Conservation (phyloP, 805 yeast species). For the Candida xyloterini region DNA sequence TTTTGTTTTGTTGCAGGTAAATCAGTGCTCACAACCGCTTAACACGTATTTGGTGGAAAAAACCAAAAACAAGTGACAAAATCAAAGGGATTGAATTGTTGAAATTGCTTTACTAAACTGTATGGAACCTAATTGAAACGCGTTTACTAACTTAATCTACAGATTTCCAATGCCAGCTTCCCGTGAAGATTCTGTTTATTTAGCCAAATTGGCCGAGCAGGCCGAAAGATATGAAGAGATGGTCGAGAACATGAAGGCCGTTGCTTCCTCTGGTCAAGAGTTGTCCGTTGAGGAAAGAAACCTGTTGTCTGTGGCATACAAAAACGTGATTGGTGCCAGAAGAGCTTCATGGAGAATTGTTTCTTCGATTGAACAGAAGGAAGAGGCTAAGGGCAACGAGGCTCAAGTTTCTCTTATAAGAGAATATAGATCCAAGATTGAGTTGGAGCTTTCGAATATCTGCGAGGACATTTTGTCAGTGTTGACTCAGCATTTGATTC, state of each 20-base stretch:
- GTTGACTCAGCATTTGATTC: constrained; percentile 84
- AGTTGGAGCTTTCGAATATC: constrained; percentile 85
- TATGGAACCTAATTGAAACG: neutral
- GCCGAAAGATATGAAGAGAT: constrained; percentile 99
- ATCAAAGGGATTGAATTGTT: constrained; percentile 6
- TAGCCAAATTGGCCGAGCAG: constrained; percentile 98
- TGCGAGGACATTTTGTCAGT: constrained; percentile 92
- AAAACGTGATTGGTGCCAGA: constrained; percentile 97
- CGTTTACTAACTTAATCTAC: constrained; percentile 6
- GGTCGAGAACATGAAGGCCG: constrained; percentile 98
- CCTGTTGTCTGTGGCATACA: constrained; percentile 94
- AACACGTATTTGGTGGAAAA: constrained; percentile 12
- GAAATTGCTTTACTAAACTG: constrained; percentile 1
- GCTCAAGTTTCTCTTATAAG: constrained; percentile 85
- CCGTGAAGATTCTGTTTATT: constrained; percentile 97
- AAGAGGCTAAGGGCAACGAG: constrained; percentile 93
- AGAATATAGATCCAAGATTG: constrained; percentile 93
- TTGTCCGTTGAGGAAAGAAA: constrained; percentile 97
- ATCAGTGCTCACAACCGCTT: constrained; percentile 14
- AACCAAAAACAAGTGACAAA: constrained; percentile 12
- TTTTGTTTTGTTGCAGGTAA: constrained; percentile 5
- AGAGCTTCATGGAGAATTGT: constrained; percentile 99
- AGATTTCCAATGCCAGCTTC: constrained; percentile 59
- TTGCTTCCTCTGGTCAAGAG: constrained; percentile 94
- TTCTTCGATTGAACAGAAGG: constrained; percentile 96